Evolutionary conservation across 1,284 basidiomycete species (phyloP), one percentile per base, ranked within the genome.

Genomic region (Abortiporus biennis): DNA sequence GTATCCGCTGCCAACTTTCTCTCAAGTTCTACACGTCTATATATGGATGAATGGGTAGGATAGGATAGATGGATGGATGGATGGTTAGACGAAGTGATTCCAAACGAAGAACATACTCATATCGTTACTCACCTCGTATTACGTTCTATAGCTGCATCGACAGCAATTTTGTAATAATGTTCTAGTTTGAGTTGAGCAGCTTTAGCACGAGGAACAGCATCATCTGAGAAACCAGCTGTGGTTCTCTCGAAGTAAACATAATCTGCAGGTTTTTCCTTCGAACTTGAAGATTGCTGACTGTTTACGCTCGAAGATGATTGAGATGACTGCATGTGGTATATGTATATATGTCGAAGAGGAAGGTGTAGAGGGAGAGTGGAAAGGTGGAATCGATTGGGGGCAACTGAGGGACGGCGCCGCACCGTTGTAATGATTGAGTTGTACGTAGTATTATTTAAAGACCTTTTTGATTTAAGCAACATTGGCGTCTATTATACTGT

Each of bases 151-250:
- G 90, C 90, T 44, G 86, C 78, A 58, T 92, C 86, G 21, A 92
- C 89, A 4, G 87, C 86, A 46, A 97, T 86, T 66, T 97, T 97
- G 76, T 99, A 99, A 67, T 87, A 96, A 48, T 95, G 90, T 67
- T 97, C 95, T 42, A 99, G 80, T 67, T 97, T 97, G 63, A 98
- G 80, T 66, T 98, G 97, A 23, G 95, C 93, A 16, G 89, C 90
- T 42, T 92, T 97, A 3, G 93, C 88, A 47, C 92, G 90, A 45
- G 94, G 92, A 43, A 93, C 75, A 29, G 92, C 90, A 56, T 89
- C 84, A 51, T 93, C 84, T 23, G 85, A 86, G 69, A 97, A 95
- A 47, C 80, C 80, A 36, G 74, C 68, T 1, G 89, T 88, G 41
- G 84, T 85, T 41, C 95, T 76, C 63, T 96, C 89, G 67, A 98